phyloP scores from a whole-genome alignment of 2,329 filamentous ascomycete genomes.

The Neonectria punicea region DNA sequence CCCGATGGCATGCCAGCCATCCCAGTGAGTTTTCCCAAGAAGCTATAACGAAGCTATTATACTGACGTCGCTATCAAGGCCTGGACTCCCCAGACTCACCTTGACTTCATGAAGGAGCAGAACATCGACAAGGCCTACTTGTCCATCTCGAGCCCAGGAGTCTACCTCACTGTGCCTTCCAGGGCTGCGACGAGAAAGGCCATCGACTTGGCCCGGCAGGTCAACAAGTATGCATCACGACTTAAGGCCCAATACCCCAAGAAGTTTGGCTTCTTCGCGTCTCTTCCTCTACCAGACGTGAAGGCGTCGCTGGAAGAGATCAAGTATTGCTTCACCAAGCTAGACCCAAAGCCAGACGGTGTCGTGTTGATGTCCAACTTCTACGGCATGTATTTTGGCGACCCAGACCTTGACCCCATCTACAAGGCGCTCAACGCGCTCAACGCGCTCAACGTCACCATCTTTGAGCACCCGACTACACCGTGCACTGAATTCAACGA shows the following conservation, averaged over 20 bases:
- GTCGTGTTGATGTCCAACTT: slow-evolving; percentile 63
- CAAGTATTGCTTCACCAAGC: slow-evolving; percentile 50
- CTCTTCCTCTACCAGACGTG: slow-evolving; percentile 62
- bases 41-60: not conserved
- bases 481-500: slow-evolving; percentile 49
- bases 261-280: slow-evolving; percentile 62
- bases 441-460: slow-evolving; percentile 55
- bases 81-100: slow-evolving; percentile 27
- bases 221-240: slow-evolving; percentile 35
- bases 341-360: slow-evolving; percentile 57
- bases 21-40: slow-evolving; percentile 29
- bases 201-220: slow-evolving; percentile 28
- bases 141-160: slow-evolving; percentile 41
- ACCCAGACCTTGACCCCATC: slow-evolving; percentile 55
- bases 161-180: slow-evolving; percentile 38
- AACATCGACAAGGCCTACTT: slow-evolving; percentile 35
- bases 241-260: slow-evolving; percentile 32
- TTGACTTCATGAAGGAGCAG: slow-evolving; percentile 35
- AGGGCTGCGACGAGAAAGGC: slow-evolving; percentile 30
- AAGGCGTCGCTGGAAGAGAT: slow-evolving; percentile 59
- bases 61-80: slow-evolving; percentile 4
- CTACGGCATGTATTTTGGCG: slow-evolving; percentile 63
- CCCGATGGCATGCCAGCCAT: slow-evolving; percentile 42
- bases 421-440: slow-evolving; percentile 61
- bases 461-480: slow-evolving; percentile 67